These are phyloP conservation scores for Aspergillus taichungensis DNA, from an alignment of 495 filamentous ascomycete species.

Conservation along the genomic window DNA sequence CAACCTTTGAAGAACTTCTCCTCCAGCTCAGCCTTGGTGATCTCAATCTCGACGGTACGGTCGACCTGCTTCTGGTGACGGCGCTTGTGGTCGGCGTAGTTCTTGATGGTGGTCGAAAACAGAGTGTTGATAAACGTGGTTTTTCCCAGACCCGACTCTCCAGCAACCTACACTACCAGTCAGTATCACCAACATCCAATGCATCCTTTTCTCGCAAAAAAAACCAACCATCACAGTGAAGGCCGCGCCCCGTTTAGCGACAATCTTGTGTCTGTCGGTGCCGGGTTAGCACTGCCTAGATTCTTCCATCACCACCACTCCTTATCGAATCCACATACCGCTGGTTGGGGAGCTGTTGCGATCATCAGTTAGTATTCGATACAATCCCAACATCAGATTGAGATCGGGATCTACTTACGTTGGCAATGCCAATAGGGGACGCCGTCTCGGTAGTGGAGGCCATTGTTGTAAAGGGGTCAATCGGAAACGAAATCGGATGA, in stretches of 20 bases:
- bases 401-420: conserved; percentile 46
- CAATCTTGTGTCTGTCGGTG: conserved; percentile 99
- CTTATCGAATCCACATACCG: conserved; percentile 38
- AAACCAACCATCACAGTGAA: conserved; percentile 94
- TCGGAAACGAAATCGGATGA: conserved; percentile 10
- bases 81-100: conserved; percentile 98
- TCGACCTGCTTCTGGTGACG: conserved; percentile 98
- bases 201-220: conserved; percentile 1
- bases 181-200: conserved; percentile 14
- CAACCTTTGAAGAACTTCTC: conserved; percentile 99
- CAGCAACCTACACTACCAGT: conserved; percentile 64
- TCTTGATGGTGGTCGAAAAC: conserved; percentile 99
- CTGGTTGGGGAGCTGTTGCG: conserved; percentile 74
- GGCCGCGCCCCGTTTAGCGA: conserved; percentile 95
- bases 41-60: conserved; percentile 99
- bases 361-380: conserved; percentile 14
- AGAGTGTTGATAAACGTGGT: conserved; percentile 99
- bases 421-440: conserved; percentile 98
- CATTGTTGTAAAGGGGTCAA: conserved; percentile 47
- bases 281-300: conserved; percentile 37
- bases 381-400: neutral
- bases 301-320: conserved; percentile 13
- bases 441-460: conserved; percentile 72
- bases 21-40: conserved; percentile 98
- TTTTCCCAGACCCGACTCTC: conserved; percentile 97